phyloP scores from a whole-genome alignment of 768 basidiomycete species.

The Boletus eberwhitei region DNA sequence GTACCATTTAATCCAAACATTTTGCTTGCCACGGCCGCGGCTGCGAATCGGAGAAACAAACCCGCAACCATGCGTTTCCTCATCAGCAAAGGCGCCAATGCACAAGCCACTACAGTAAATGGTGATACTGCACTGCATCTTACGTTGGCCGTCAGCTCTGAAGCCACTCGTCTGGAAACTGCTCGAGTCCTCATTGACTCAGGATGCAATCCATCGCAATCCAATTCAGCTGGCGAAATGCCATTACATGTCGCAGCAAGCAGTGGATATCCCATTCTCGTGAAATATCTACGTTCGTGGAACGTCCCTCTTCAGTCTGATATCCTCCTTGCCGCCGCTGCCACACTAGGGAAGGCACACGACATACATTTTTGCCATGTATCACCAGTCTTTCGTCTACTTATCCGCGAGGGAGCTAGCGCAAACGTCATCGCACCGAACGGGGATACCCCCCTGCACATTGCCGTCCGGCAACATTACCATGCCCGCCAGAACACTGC shows the following conservation, averaged over 20 bases:
- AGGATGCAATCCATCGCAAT: neutral
- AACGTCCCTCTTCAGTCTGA: neutral
- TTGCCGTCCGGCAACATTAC: neutral
- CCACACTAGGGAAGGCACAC: neutral
- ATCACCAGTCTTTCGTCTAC: neutral
- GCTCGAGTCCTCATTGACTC: neutral
- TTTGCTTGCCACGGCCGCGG: neutral
- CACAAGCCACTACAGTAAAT: neutral
- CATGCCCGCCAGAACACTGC: too few species aligned
- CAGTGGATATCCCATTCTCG: neutral
- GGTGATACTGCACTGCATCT: slow-evolving; percentile 1
- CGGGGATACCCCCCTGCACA: slow-evolving; percentile 3
- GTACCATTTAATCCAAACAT: neutral
- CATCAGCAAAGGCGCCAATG: neutral
- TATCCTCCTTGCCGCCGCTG: neutral
- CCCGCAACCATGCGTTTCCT: neutral
- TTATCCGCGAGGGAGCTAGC: neutral
- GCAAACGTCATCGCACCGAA: neutral
- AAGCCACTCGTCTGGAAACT: neutral
- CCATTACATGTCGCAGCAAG: neutral
- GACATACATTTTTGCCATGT: too few species aligned
- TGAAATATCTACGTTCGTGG: neutral
- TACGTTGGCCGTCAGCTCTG: neutral
- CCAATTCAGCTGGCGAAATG: neutral
- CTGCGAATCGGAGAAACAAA: neutral